Evolutionary conservation across 202 grass and related monocot genomes (phyloP).

Genomic region (Saccharum hybrid): DNA sequence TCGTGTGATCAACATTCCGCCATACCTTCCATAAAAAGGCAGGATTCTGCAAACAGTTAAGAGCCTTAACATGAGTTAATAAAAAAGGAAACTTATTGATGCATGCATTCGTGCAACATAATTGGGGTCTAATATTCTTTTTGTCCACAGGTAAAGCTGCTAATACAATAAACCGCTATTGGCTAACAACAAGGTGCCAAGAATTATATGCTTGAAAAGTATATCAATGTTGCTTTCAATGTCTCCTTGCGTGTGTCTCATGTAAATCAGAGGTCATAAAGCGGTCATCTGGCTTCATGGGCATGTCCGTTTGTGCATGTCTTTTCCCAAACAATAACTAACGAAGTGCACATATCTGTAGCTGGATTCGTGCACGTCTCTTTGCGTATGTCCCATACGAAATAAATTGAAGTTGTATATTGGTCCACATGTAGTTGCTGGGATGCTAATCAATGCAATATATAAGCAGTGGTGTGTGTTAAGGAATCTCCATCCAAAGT

Average conservation of each 20-base stretch:
- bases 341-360: slow-evolving; percentile 22
- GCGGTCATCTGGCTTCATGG: slow-evolving; percentile 46
- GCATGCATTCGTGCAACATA: neutral
- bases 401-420: slow-evolving; percentile 31
- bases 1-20: slow-evolving; percentile 19
- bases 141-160: slow-evolving; percentile 36
- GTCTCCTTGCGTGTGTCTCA: slow-evolving; percentile 41
- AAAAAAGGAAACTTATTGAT: neutral
- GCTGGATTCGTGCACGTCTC: slow-evolving; percentile 29
- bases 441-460: slow-evolving; percentile 39
- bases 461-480: slow-evolving; percentile 15
- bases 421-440: slow-evolving; percentile 38
- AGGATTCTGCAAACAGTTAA: neutral
- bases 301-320: slow-evolving; percentile 50
- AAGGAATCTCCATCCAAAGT: slow-evolving; percentile 17
- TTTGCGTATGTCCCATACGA: slow-evolving; percentile 48
- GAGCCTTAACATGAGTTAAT: neutral
- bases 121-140: slow-evolving; percentile 1
- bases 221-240: neutral
- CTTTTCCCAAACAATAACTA: slow-evolving; percentile 35
- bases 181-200: slow-evolving; percentile 25
- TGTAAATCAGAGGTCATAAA: slow-evolving; percentile 44
- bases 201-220: slow-evolving; percentile 32
- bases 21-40: neutral
- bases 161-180: slow-evolving; percentile 44